Conservation (phyloP, 164 flowering plant genomes). For the Warburgia ugandensis region DNA sequence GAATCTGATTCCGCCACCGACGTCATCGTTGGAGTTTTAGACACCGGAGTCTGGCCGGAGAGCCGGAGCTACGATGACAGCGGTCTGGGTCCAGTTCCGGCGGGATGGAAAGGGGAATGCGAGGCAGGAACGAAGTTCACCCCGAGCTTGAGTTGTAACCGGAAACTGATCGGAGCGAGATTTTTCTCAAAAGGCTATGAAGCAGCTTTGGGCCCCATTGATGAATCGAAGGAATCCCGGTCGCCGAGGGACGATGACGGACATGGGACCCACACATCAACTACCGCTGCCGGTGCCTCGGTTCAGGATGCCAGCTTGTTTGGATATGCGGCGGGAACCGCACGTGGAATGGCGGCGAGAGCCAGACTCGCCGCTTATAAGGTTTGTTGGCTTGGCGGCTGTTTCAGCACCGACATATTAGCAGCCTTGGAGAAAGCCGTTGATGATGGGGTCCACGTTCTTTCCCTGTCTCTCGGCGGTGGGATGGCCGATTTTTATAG, state of each 20-base stretch:
- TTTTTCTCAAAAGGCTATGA: conserved; percentile 69
- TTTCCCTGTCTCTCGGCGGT: conserved; percentile 89
- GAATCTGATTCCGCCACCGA: conserved; percentile 33
- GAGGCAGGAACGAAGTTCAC: conserved; percentile 41
- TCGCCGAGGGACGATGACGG: conserved; percentile 91
- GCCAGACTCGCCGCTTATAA: conserved; percentile 80
- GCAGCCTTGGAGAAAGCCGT: conserved; percentile 75
- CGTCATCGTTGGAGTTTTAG: conserved; percentile 70
- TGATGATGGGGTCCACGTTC: conserved; percentile 67
- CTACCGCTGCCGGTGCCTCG: conserved; percentile 71
- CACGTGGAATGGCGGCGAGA: conserved; percentile 76
- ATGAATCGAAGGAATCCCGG: conserved; percentile 53
- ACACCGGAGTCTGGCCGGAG: conserved; percentile 94
- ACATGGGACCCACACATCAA: conserved; percentile 87
- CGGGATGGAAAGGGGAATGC: conserved; percentile 68
- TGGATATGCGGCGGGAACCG: conserved; percentile 72
- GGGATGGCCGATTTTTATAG: conserved; percentile 37
- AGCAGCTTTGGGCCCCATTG: conserved; percentile 52
- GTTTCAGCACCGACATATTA: conserved; percentile 62
- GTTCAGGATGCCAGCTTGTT: conserved; percentile 61
- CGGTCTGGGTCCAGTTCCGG: conserved; percentile 63
- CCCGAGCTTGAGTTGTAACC: conserved; percentile 45
- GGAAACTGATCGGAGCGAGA: conserved; percentile 78
- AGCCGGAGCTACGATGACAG: conserved; percentile 50
- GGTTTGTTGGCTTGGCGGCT: conserved; percentile 86